phyloP scores from a whole-genome alignment of 75 land plant species.

The Picea sitchensis region DNA sequence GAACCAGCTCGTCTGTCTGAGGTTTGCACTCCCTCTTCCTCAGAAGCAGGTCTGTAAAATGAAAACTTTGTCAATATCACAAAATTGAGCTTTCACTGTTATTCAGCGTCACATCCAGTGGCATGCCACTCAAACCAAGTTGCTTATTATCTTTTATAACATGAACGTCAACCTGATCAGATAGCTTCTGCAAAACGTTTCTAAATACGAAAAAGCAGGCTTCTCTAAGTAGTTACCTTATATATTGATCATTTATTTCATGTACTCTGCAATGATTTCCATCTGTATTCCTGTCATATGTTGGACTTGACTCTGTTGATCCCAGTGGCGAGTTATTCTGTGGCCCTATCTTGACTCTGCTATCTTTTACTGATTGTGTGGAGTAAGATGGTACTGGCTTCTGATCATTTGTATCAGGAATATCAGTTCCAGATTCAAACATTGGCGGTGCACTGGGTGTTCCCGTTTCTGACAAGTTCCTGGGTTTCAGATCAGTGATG shows the following conservation, averaged over 20 bases:
- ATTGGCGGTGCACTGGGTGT: constrained; percentile 79
- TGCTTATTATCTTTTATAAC: not conserved
- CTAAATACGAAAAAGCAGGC: not conserved
- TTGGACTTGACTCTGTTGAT: not conserved
- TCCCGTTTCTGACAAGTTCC: constrained; percentile 32
- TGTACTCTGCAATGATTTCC: constrained; percentile 1
- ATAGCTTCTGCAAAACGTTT: not conserved
- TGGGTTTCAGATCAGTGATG: not conserved
- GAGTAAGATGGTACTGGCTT: not conserved
- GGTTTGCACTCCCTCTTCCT: constrained; percentile 17
- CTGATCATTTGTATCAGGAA: not conserved
- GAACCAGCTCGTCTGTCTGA: constrained; percentile 20
- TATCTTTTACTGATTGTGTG: not conserved
- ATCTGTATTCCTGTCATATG: not conserved
- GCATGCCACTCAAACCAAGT: not conserved
- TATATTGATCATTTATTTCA: not conserved
- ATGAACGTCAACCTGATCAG: not conserved
- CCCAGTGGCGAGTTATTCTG: not conserved
- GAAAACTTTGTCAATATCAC: not conserved
- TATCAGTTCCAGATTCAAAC: constrained; percentile 29
- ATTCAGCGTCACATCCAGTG: not conserved
- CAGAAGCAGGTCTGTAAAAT: constrained; percentile 5
- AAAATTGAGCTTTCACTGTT: not conserved
- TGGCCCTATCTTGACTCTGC: not conserved
- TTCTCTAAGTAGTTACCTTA: not conserved